These are phyloP conservation scores for Chondrus crispus DNA, from an alignment of 23 red algal species.

Conservation along the genomic window DNA sequence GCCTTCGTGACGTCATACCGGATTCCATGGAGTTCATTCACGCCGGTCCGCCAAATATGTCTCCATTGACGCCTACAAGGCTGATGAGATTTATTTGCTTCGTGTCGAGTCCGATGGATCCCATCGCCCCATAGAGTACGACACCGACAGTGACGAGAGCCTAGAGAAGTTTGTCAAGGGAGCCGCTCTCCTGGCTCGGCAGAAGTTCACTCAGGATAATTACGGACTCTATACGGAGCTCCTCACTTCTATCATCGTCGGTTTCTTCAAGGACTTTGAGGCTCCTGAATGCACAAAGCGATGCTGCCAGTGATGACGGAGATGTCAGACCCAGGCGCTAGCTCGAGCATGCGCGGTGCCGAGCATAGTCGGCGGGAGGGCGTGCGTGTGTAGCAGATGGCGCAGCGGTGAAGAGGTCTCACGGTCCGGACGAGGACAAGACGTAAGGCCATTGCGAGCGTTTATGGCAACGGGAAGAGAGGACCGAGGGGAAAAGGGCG, in stretches of 20 bases:
- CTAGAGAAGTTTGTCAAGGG: slow-evolving; percentile 64
- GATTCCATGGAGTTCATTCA: slow-evolving; percentile 45
- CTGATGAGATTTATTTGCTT: slow-evolving; percentile 36
- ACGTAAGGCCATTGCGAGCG: too few species aligned
- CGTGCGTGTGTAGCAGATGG: too few species aligned
- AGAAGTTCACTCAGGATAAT: slow-evolving; percentile 74
- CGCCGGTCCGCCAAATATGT: not conserved
- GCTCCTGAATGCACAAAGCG: slow-evolving; percentile 21
- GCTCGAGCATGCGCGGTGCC: too few species aligned
- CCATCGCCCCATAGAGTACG: slow-evolving; percentile 29
- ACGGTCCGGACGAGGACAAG: too few species aligned
- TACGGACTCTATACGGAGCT: slow-evolving; percentile 61
- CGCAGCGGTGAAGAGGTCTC: too few species aligned
- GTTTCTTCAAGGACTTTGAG: slow-evolving; percentile 62
- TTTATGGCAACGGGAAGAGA: too few species aligned
- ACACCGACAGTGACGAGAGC: not conserved
- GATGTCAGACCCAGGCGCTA: too few species aligned
- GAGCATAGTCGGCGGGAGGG: too few species aligned
- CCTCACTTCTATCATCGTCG: slow-evolving; percentile 46
- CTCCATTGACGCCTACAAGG: not conserved
- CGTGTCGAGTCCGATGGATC: slow-evolving; percentile 34
- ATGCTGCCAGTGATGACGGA: too few species aligned
- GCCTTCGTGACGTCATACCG: slow-evolving; percentile 62
- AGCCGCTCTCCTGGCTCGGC: slow-evolving; percentile 36
- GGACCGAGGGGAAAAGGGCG: too few species aligned